Base-by-base conservation (phyloP, 176 grass and related monocot species). In the Tillandsia fasciculata region DNA sequence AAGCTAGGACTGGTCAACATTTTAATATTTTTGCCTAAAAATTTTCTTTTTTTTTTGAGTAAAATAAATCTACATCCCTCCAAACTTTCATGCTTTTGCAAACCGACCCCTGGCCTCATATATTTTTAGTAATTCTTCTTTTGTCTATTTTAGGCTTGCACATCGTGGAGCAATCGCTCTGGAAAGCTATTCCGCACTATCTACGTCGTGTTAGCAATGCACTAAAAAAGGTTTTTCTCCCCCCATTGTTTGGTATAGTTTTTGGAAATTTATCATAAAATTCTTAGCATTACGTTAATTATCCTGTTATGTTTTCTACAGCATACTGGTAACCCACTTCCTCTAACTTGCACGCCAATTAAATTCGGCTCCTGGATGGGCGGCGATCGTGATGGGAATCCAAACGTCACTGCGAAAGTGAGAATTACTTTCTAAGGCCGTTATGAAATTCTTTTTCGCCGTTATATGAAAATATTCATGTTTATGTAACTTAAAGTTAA, bases 281-380 rank as follows among this genome's bases (percentile, higher is more conserved):
- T 52, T 64, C 51, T 64, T 63, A 48, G 53, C 56, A 18, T 9
- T 79, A 65, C 26, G 63, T 28, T 14, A 66, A 68, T 18, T 27
- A 47, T 58, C 63, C 78, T 48, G 11, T 71, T 51, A 49, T 72
- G 20, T 69, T 54, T 53, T 51, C 42, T 78, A 8, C 71, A 96
- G 93, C 86, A 92, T 67, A 96, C 93, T 66, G 86, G 84, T n/a
- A 92, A 13, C 53, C 79, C 93, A 52, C 89, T 96, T 82, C 93
- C 93, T n/a, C 76, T 96, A 65, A 92, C 83, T 26, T 96, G 76
- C 65, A 92, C 93, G 61, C 89, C 93, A 22, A 96, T 96, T 66
- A 96, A 90, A 77, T 96, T 96, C 68, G 93, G 93, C 64, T 96
- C 93, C 50, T 96, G 88, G 93, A 96, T 96, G 93, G 93, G 88